Base-by-base conservation (phyloP, 2,329 filamentous ascomycete species). In the Dryadomyces quercivorus region DNA sequence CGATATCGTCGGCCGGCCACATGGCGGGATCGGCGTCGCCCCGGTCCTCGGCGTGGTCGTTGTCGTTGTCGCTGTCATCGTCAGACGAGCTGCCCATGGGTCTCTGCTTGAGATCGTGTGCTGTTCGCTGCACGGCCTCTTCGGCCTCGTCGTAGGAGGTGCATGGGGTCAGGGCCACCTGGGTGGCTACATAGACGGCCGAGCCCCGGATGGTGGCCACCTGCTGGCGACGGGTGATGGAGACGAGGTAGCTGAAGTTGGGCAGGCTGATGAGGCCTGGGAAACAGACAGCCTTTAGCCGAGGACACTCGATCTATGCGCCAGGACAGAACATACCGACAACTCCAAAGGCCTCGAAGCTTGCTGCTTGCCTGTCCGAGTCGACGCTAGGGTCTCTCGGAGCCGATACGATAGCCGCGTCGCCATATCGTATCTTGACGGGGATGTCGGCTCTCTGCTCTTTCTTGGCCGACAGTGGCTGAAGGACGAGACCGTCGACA, bases 131-230 rank as follows among this genome's bases (percentile, higher is more conserved):
- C 56, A 97, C 85, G 9, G 88, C 85, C 31, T 78, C 77, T 58
- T 81, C 76, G 5, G 92, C 91, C 46, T 94, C 88, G 44, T 69
- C 66, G 62, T 85, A 84, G 6, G 86, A 92, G 2, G 84, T 80
- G 53, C 93, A 82, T 1, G 93, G 93, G 6, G 95, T 95, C n/a
- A 97, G 73, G 7, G 89, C 85, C 36, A 97, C 87, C 61, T 94
- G 88, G 46, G 86, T 93, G 57, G 96, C 81, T 43, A 89, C 84
- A 67, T 94, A 98, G 54, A 97, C 75, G 0, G 91, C 85, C 54
- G 80, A 84, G 6, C 88, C 89, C 59, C 84, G 82, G 51, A 97
- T 82, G 59, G 91, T 85, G 3, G 93, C 93, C 51, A 97, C 90
- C 67, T 95, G 88, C 63, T 94, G 81, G 49, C 92, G 86, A 56